phyloP scores from a whole-genome alignment of 768 basidiomycete genomes.

The Tulasnella sp. region DNA sequence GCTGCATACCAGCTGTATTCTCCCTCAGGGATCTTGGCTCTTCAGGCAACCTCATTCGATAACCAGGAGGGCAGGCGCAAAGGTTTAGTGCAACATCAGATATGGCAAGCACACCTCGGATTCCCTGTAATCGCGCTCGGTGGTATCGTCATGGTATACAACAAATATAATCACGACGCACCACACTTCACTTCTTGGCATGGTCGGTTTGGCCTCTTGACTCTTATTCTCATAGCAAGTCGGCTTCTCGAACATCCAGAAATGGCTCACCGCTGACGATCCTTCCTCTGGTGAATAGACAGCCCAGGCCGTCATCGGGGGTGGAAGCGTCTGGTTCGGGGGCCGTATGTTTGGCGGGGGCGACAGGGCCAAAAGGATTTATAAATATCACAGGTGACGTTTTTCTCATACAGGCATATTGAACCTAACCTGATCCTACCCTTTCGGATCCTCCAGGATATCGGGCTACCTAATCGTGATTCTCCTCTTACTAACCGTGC shows the following conservation, averaged over 20 bases:
- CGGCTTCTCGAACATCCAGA: background rate
- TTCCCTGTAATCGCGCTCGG: background rate
- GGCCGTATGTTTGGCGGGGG: constrained; percentile 9
- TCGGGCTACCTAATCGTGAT: constrained; percentile 12
- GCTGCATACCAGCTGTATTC: too few species aligned
- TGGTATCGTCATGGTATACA: constrained; percentile 3
- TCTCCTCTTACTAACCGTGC: constrained; percentile 9
- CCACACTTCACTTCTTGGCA: constrained; percentile 15
- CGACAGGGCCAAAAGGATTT: constrained; percentile 5
- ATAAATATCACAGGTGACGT: constrained; percentile 14
- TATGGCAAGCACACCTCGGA: background rate
- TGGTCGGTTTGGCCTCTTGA: background rate
- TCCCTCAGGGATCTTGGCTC: background rate
- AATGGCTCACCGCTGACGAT: background rate
- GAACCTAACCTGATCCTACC: background rate
- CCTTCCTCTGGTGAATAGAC: background rate
- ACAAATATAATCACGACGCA: constrained; percentile 8
- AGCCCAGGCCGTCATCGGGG: constrained; percentile 8
- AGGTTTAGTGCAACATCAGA: constrained; percentile 2
- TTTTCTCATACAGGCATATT: background rate
- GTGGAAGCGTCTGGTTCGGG: constrained; percentile 10
- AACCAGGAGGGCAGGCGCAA: background rate
- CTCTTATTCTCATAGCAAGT: background rate
- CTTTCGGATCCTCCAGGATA: background rate
- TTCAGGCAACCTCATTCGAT: background rate